Evolutionary conservation across 495 filamentous ascomycete genomes (phyloP).

Genomic region (Rhypophila decipiens): DNA sequence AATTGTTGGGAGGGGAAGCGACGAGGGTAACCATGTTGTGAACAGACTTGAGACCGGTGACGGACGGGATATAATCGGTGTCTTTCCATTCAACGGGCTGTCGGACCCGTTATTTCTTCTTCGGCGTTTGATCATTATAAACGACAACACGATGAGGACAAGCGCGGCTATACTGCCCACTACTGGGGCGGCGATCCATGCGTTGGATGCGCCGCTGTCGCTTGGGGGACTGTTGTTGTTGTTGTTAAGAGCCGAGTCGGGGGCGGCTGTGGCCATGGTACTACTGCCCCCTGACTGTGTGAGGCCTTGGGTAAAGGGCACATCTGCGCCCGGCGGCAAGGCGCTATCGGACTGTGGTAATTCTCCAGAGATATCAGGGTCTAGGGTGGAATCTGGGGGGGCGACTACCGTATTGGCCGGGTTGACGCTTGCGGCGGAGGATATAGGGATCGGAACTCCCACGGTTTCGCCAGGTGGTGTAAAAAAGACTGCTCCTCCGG

Average conservation of each 20-base stretch:
- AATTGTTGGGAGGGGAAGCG: too few species aligned
- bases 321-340: too few species aligned
- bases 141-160: conserved; percentile 26
- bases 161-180: conserved; percentile 32
- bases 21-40: conserved; percentile 14
- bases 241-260: conserved; percentile 3
- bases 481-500: conserved; percentile 15
- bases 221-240: background rate
- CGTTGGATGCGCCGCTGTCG: conserved; percentile 11
- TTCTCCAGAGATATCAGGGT: background rate
- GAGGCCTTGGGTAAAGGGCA: background rate
- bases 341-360: too few species aligned
- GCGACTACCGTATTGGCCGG: background rate
- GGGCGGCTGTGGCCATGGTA: background rate
- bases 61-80: conserved; percentile 5
- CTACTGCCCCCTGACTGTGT: background rate
- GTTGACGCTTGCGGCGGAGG: background rate
- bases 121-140: conserved; percentile 28
- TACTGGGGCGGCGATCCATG: conserved; percentile 34
- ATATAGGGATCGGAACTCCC: background rate
- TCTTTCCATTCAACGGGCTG: too few species aligned
- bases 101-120: conserved; percentile 6
- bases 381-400: conserved; percentile 1
- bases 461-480: conserved; percentile 14
- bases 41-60: conserved; percentile 11